These are phyloP conservation scores for Protostelium mycophagum DNA, from an alignment of 78 protist genomes.

Conservation along the genomic window DNA sequence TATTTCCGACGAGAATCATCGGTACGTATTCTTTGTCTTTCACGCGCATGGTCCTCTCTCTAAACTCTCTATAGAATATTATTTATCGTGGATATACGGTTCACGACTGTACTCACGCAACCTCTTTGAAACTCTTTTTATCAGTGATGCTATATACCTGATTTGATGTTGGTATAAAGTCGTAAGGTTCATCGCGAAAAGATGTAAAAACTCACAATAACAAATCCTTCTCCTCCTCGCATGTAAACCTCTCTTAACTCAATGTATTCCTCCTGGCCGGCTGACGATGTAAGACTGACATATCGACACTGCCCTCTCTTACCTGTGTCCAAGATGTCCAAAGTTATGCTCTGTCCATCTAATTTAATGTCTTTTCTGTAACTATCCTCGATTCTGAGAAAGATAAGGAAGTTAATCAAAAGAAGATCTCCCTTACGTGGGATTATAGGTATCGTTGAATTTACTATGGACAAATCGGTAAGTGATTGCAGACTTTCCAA, in stretches of 20 bases:
- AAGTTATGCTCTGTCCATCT: not conserved
- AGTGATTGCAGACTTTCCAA: not conserved
- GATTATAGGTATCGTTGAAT: not conserved
- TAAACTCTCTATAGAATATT: slow-evolving; percentile 11
- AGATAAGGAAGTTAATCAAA: not conserved
- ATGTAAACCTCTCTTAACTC: not conserved
- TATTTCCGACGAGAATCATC: slow-evolving; percentile 83
- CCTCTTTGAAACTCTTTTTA: not conserved
- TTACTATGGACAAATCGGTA: not conserved
- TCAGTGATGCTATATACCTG: not conserved
- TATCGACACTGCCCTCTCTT: not conserved
- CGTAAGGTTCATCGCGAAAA: not conserved
- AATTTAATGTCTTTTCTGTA: not conserved
- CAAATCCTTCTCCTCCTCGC: not conserved
- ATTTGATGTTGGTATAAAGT: not conserved
- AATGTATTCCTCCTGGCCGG: not conserved
- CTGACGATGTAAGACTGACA: not conserved
- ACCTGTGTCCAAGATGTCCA: not conserved
- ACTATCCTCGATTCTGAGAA: not conserved
- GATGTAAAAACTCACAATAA: no score
- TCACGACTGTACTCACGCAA: not conserved
- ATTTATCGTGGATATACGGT: no score
- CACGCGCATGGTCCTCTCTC: slow-evolving; percentile 73
- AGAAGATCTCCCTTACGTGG: not conserved
- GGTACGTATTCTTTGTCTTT: slow-evolving; percentile 74